phyloP scores from a whole-genome alignment of 371 early-diverging fungal species.

The Lichtheimia hyalospora region DNA sequence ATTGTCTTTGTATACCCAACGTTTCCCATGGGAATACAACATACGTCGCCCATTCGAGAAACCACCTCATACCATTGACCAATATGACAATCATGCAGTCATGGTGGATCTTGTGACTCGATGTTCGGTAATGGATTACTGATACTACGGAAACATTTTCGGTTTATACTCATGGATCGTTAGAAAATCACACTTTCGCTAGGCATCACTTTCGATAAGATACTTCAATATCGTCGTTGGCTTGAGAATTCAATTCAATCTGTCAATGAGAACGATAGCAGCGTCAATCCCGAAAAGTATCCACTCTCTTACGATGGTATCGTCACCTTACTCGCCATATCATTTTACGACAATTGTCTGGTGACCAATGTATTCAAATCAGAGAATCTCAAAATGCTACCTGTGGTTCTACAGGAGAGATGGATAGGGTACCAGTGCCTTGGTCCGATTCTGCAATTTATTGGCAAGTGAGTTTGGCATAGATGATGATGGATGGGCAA shows the following conservation, averaged over 20 bases:
- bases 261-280: neutral
- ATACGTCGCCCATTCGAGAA: neutral
- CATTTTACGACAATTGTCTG: conserved; percentile 14
- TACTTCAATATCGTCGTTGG: neutral
- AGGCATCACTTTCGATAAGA: conserved; percentile 12
- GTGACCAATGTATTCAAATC: neutral
- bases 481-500: neutral
- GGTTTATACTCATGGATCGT: neutral
- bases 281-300: neutral
- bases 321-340: conserved; percentile 10
- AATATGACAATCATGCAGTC: neutral
- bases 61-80: neutral
- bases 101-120: conserved; percentile 3
- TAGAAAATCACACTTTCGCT: conserved; percentile 1
- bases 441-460: conserved; percentile 5
- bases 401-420: conserved; percentile 2
- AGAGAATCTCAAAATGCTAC: neutral
- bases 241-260: neutral
- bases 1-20: conserved; percentile 3
- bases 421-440: conserved; percentile 18
- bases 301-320: conserved; percentile 13
- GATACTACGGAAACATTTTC: neutral
- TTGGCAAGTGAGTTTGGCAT: conserved; percentile 7
- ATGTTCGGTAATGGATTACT: conserved; percentile 14
- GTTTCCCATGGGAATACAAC: conserved; percentile 7